Base-by-base conservation (phyloP, 768 basidiomycete genomes). In the Hygrophorus pudorinus region DNA sequence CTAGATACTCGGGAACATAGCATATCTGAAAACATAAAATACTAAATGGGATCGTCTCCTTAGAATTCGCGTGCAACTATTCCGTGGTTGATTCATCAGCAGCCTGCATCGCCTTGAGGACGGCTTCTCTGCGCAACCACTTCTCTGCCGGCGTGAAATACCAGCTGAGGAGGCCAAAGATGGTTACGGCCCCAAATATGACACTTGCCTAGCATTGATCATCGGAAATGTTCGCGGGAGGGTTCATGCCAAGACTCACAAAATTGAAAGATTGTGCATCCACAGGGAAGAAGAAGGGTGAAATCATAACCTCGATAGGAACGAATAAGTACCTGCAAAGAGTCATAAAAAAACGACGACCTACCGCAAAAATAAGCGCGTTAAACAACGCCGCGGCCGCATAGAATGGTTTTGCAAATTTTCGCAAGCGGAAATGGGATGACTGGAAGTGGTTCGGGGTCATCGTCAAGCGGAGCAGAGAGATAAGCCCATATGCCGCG, bases 281-380 rank as follows among this genome's bases (percentile, higher is more conserved):
- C 21, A 88, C 82, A 1, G 91, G 91, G 68, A 87, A 94, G 59
- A 69, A 76, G 69, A 90, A 93, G 1, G 91, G 91, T 18, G 90
- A 91, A 43, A 87, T 68, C 68, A 83, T 78, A 50, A 85, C 80
- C 86, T 86, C 48, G 35, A 48, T 24, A 30, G 24, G 34, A 54
- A 27, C 24, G 51, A 48, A 38, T 18, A 9, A 24, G n/a, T 17
- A 30, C 11, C 28, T 29, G 21, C 12, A 20, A 27, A 30, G 18
- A 20, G 24, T 56, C 40, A 16, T 13, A 44, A 18, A 16, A 29
- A 5, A 37, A n/a, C 34, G 42, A 31, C 53, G 37, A 14, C 82
- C 48, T 54, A 87, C 85, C 16, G 81, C 68, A 53, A 91, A 81
- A 9, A 91, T 63, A 7, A 92, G 56, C 0, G 62, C 75, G 50